phyloP scores from a whole-genome alignment of 257 asterid genomes.

The Mentha longifolia region DNA sequence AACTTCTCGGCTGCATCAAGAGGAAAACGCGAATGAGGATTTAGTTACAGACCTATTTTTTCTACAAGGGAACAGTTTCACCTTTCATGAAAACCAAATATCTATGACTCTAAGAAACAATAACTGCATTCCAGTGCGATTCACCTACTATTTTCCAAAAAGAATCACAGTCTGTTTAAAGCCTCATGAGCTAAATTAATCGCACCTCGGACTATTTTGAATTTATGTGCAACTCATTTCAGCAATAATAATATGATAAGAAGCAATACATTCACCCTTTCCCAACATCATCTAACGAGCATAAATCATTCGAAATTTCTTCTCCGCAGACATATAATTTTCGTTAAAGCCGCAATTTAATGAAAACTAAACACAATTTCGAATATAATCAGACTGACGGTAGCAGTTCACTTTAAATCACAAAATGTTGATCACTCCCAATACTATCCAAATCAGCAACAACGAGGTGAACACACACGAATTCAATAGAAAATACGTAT shows the following conservation, averaged over 20 bases:
- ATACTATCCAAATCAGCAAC: slow-evolving; percentile 5
- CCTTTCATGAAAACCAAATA: background rate
- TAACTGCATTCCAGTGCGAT: slow-evolving; percentile 3
- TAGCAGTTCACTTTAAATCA: slow-evolving; percentile 20
- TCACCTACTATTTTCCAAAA: background rate
- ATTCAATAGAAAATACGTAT: background rate
- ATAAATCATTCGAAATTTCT: background rate
- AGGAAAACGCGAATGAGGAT: slow-evolving; percentile 27
- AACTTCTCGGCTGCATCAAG: slow-evolving; percentile 81
- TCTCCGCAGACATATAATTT: slow-evolving; percentile 15
- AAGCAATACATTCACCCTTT: no score
- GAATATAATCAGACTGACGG: slow-evolving; percentile 25
- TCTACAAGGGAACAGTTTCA: background rate
- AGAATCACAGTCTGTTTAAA: background rate
- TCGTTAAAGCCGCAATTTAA: slow-evolving; percentile 12
- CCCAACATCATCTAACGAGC: no score
- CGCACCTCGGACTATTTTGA: background rate
- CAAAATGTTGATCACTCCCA: slow-evolving; percentile 27
- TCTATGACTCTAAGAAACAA: slow-evolving; percentile 12
- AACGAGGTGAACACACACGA: background rate
- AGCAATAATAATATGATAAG: background rate
- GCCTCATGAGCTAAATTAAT: slow-evolving; percentile 5
- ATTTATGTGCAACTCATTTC: background rate
- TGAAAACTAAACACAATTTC: background rate
- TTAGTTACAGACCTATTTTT: slow-evolving; percentile 5